A percentile compares a stretch with the other conserved stretches of the same genome.
Evolutionary conservation across 106 monocot genomes (phyloP).

Genomic region (Allium sativum): DNA sequence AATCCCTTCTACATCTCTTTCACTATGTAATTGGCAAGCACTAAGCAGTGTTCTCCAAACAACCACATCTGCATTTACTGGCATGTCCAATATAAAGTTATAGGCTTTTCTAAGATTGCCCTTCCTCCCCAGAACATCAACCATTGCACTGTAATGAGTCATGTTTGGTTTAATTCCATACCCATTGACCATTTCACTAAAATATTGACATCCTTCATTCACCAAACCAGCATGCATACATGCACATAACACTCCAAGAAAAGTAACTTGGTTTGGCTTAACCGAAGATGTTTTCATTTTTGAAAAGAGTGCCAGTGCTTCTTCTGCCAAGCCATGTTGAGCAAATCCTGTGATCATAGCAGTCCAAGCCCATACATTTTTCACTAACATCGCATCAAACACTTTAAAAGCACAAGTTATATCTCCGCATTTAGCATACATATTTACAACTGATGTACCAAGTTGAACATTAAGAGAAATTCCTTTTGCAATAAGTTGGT

Average conservation of each 20-base stretch:
- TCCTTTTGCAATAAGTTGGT: conserved; percentile 16
- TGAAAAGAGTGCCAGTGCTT: conserved; percentile 35
- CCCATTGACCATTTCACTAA: conserved; percentile 40
- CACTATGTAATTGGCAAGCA: conserved; percentile 37
- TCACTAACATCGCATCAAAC: conserved; percentile 36
- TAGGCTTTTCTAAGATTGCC: conserved; percentile 48
- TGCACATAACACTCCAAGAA: conserved; percentile 54
- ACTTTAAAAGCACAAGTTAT: conserved; percentile 17
- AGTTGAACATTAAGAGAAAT: conserved; percentile 25
- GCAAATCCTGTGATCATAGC: conserved; percentile 57
- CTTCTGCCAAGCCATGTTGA: conserved; percentile 35
- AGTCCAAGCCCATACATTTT: conserved; percentile 75
- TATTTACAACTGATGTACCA: conserved; percentile 49
- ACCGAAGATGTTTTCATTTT: conserved; percentile 34
- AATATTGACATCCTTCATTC: conserved; percentile 27
- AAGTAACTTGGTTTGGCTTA: conserved; percentile 67
- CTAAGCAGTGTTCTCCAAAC: conserved; percentile 70
- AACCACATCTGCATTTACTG: conserved; percentile 45
- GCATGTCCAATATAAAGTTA: conserved; percentile 40
- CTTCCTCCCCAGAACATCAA: conserved; percentile 53
- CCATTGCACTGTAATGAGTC: conserved; percentile 67
- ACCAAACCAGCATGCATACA: conserved; percentile 67
- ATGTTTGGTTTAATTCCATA: conserved; percentile 34
- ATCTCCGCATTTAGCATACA: conserved; percentile 68
- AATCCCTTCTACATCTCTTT: conserved; percentile 15